A percentile compares a stretch with the other conserved stretches of the same genome.
These are phyloP conservation scores for Apiospora pterosperma DNA, from an alignment of 2,329 filamentous ascomycete genomes.

Conservation along the genomic window DNA sequence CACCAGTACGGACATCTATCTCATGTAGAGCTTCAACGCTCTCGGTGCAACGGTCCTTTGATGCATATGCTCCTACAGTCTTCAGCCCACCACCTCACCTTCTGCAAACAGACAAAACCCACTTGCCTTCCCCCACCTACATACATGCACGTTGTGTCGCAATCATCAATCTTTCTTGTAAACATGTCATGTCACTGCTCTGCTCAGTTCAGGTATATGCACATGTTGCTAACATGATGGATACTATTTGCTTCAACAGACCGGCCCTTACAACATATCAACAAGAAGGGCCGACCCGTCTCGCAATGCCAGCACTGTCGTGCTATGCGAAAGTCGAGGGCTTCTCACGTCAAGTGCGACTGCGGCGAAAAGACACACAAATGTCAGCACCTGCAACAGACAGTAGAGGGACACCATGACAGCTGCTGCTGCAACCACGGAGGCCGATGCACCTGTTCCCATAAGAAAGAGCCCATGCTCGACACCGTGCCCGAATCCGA, in stretches of 20 bases:
- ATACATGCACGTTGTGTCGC: neutral
- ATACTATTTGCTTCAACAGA: constrained; percentile 51
- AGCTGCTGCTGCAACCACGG: constrained; percentile 71
- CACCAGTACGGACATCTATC: neutral
- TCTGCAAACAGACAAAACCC: neutral
- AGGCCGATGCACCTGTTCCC: constrained; percentile 60
- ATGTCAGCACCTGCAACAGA: constrained; percentile 57
- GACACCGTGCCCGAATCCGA: constrained; percentile 64
- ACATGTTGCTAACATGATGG: constrained; percentile 1
- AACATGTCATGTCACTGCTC: neutral
- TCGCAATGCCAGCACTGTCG: constrained; percentile 98
- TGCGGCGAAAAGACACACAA: constrained; percentile 88
- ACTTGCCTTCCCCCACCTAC: neutral
- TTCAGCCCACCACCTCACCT: neutral
- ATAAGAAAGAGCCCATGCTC: constrained; percentile 60
- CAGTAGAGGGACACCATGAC: constrained; percentile 57
- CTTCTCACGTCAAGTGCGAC: constrained; percentile 93
- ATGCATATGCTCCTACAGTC: neutral
- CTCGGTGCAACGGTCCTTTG: neutral
- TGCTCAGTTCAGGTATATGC: neutral
- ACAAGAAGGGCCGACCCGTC: constrained; percentile 95
- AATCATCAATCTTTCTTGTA: neutral
- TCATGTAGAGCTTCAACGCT: neutral
- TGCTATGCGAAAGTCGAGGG: constrained; percentile 90
- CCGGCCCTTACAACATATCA: constrained; percentile 88